Evolutionary conservation across 257 asterid genomes (phyloP).

Genomic region (Solanum medicagineum): DNA sequence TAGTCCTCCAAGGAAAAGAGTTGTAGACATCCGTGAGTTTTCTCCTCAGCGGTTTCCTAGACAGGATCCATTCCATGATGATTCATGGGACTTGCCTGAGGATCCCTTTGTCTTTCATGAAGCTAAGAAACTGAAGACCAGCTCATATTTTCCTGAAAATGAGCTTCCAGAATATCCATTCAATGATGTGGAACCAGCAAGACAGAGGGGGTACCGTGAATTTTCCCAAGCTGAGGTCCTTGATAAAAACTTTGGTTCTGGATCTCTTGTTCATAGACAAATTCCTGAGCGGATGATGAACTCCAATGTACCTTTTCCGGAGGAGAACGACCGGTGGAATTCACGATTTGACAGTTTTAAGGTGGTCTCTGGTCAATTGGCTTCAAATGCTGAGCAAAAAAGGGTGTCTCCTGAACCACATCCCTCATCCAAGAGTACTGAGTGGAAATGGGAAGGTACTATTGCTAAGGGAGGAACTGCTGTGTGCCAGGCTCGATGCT

Average conservation of each 20-base stretch:
- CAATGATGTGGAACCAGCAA: constrained; percentile 45
- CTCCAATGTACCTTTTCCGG: constrained; percentile 27
- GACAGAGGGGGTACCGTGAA: constrained; percentile 25
- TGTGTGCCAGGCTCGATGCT: constrained; percentile 90
- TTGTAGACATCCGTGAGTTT: constrained; percentile 31
- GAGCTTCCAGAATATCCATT: constrained; percentile 80
- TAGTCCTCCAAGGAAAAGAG: constrained; percentile 40
- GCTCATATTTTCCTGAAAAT: constrained; percentile 31
- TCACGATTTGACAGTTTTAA: constrained; percentile 37
- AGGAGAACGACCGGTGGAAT: constrained; percentile 37
- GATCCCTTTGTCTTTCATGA: constrained; percentile 50
- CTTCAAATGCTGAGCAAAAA: constrained; percentile 24
- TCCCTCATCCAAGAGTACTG: constrained; percentile 42
- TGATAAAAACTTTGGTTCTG: constrained; percentile 42
- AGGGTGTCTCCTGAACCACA: constrained; percentile 36
- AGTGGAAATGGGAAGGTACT: constrained; percentile 97
- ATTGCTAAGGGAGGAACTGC: constrained; percentile 83
- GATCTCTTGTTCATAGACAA: constrained; percentile 37
- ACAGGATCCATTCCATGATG: constrained; percentile 43
- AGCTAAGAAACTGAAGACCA: constrained; percentile 48
- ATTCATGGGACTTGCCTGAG: constrained; percentile 92
- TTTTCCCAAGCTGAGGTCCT: constrained; percentile 21
- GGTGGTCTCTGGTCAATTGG: constrained; percentile 26
- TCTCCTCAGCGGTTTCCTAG: constrained; percentile 41
- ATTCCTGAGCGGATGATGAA: constrained; percentile 25